Base-by-base conservation (phyloP, 208 protist genomes). In the Leishmania lainsoni region DNA sequence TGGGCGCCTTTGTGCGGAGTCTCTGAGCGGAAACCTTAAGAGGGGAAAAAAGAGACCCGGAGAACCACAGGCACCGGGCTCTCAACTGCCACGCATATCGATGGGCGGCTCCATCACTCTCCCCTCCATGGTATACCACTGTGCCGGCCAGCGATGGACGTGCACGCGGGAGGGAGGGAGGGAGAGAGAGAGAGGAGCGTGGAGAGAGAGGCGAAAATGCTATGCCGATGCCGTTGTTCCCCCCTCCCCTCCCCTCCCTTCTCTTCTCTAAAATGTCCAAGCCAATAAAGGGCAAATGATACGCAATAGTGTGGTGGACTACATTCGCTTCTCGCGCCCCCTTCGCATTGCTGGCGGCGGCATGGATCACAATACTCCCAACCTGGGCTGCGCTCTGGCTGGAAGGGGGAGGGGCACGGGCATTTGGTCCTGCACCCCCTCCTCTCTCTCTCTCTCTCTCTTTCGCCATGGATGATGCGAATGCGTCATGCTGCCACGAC, bases 1-100 rank as follows among this genome's bases (percentile, higher is more conserved):
- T 66, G 45, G 32, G 61, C 26, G 26, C 14, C 35, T 85, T 81
- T 68, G 5, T 81, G 48, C 17, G 35, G 35, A 59, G n/a, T 65
- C 52, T 85, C 6, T 65, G 22, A 35, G 20, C 20, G 29, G 14
- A 52, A 35, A 74, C 12, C n/a, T n/a, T 8, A 12, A 66, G 61
- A 39, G 58, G 42, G 4, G 8, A 39, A 29, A 29, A 66, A 4
- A 66, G 61, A 35, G n/a, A 5, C n/a, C 9, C 61, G 61, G 22
- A 39, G 5, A 66, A 32, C n/a, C 5, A 29, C 9, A 35, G 26
- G 29, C 61, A 20, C 17, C 61, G 17, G 61, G 61, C 61, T 66
- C 29, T 66, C 61, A 29, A 16, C 61, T 39, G 61, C 29, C 5
- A 16, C 29, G 29, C 29, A 22, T 17, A 66, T 29, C 29, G 35